Base-by-base conservation (phyloP, 1,284 basidiomycete genomes). In the Cryptococcus sp. region DNA sequence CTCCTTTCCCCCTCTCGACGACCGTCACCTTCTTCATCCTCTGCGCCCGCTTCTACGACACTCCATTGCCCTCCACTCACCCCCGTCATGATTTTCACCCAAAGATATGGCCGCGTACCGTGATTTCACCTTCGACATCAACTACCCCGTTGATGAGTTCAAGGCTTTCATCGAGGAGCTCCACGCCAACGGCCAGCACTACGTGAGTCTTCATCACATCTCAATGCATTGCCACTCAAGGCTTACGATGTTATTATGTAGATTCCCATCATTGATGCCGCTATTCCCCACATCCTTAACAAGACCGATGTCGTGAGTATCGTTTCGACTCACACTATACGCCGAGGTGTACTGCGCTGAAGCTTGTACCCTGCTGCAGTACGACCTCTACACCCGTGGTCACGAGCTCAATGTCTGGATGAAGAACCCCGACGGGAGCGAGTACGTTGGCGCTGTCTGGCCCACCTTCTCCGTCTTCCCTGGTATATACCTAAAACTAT, bases 361-460 rank as follows among this genome's bases (percentile, higher is more conserved):
- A n/a, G n/a, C 37, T 46, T 43, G 46, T 42, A 36, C 5, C 35
- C 43, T 5, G 35, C 18, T 9, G 2, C 48, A 61, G 54, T 87
- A 87, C 60, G 79, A 74, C 1, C 70, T 85, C 0, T 87, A 82
- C 61, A 79, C 84, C 52, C 79, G 82, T 36, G 86, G 86, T 9
- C 77, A 80, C 2, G 73, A 76, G 18, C 70, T 78, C 7, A 83
- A 84, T 59, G 73, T 87, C 12, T 88, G 82, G 79, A 71, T 87
- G 51, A 87, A 87, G 69, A 78, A 81, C 37, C 77, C 79, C 1
- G 84, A 87, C 65, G 85, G 84, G 11, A 84, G 82, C 49, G 75
- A 80, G 35, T 82, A 80, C 66, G 75, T 86, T 13, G 85, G 86
- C 13, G 76, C 85, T 0, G 87, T 88, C 7, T 88, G 86, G 86